These are phyloP conservation scores for Vaccinium darrowii DNA, from an alignment of 148 eudicot genomes.

Conservation along the genomic window DNA sequence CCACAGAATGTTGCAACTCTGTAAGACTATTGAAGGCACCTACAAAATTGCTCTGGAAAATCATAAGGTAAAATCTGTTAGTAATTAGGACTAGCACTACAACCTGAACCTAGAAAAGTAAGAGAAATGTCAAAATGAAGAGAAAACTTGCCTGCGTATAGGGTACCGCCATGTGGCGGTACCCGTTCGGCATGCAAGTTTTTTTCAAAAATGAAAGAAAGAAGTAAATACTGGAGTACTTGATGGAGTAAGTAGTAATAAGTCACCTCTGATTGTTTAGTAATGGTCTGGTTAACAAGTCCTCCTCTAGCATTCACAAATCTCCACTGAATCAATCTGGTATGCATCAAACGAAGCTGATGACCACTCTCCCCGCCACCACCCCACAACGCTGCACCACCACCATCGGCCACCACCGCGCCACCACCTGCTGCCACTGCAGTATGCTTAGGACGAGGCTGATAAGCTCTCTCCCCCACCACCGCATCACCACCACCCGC, in stretches of 20 bases:
- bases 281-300: slow-evolving; percentile 23
- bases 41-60: slow-evolving; percentile 34
- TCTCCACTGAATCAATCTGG: slow-evolving; percentile 44
- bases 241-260: too few relatives aligned
- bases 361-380: slow-evolving; percentile 35
- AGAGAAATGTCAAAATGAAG: too few relatives aligned
- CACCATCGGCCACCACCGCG: slow-evolving; percentile 10
- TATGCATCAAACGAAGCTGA: slow-evolving; percentile 40
- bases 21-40: slow-evolving; percentile 24
- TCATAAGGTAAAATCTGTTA: background rate
- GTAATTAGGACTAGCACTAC: background rate
- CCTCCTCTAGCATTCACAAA: slow-evolving; percentile 43
- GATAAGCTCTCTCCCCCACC: slow-evolving; percentile 38
- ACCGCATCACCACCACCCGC: slow-evolving; percentile 9
- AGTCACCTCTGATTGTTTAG: slow-evolving; percentile 33
- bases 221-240: too few relatives aligned
- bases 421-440: background rate
- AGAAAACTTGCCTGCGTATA: too few relatives aligned
- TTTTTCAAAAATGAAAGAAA: too few relatives aligned
- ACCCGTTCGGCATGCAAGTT: too few relatives aligned
- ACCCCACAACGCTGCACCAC: background rate
- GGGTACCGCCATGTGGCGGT: too few relatives aligned
- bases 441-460: slow-evolving; percentile 19
- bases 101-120: background rate
- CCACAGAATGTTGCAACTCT: slow-evolving; percentile 39